These are phyloP conservation scores for Oenanthe javanica DNA, from an alignment of 140 eudicot species.

Conservation along the genomic window DNA sequence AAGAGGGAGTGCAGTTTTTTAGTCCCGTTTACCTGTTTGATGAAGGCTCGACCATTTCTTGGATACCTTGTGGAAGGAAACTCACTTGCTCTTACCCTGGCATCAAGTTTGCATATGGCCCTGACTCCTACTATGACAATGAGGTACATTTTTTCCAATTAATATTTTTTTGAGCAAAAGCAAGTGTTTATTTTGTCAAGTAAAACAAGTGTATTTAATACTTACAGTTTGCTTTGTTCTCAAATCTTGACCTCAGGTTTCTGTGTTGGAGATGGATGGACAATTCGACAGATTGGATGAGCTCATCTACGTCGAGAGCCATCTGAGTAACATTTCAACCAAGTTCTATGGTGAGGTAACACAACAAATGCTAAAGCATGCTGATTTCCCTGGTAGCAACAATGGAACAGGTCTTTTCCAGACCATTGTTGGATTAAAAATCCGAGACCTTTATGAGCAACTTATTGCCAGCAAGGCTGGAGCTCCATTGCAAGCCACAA, in stretches of 20 bases:
- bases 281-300: constrained; percentile 95
- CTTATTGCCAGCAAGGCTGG: constrained; percentile 45
- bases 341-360: constrained; percentile 95
- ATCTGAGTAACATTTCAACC: constrained; percentile 88
- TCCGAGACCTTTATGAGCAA: constrained; percentile 91
- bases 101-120: constrained; percentile 86
- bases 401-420: constrained; percentile 97
- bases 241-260: constrained; percentile 40
- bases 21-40: constrained; percentile 93
- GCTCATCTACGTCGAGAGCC: constrained; percentile 92
- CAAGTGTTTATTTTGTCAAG: too few species aligned
- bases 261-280: constrained; percentile 97
- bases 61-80: constrained; percentile 98
- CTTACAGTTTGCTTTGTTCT: not conserved
- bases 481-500: constrained; percentile 56
- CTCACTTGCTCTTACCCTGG: constrained; percentile 98
- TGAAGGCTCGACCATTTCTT: constrained; percentile 89
- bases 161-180: not conserved
- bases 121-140: constrained; percentile 68
- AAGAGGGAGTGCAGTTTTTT: constrained; percentile 84
- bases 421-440: constrained; percentile 82
- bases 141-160: constrained; percentile 71
- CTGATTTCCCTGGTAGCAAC: constrained; percentile 98
- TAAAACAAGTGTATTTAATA: not conserved
- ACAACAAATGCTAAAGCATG: constrained; percentile 85